Percentiles rank a stretch among this genome's conserved stretches.
phyloP scores from a whole-genome alignment of 139 green algal species.

The Asterochloris erici region DNA sequence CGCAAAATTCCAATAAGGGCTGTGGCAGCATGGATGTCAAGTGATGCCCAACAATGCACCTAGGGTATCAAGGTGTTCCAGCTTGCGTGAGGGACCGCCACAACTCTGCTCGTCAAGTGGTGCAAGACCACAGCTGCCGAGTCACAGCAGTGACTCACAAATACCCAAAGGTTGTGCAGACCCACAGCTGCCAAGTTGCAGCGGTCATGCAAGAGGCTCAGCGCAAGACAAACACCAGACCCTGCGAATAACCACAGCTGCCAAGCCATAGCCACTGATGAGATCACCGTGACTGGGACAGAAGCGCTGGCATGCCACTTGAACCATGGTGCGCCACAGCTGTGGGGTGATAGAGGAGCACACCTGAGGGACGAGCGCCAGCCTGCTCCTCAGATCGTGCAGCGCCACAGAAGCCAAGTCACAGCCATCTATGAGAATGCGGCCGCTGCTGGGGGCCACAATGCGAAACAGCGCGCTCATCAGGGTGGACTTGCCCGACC shows the following conservation, averaged over 20 bases:
- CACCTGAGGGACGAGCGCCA: slow-evolving; percentile 65
- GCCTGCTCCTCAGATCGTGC: slow-evolving; percentile 59
- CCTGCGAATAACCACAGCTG: neutral
- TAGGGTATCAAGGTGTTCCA: too few species aligned
- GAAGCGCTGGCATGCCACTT: neutral
- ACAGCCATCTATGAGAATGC: slow-evolving; percentile 68
- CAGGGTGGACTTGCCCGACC: slow-evolving; percentile 59
- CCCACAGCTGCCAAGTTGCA: too few species aligned
- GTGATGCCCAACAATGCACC: too few species aligned
- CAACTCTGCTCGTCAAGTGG: too few species aligned
- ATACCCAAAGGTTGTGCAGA: too few species aligned
- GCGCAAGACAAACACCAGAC: neutral
- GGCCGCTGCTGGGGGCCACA: slow-evolving; percentile 64
- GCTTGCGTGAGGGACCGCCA: too few species aligned
- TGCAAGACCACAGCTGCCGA: too few species aligned
- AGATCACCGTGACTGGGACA: neutral
- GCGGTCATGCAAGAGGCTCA: too few species aligned
- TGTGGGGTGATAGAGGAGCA: neutral
- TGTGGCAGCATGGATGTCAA: too few species aligned
- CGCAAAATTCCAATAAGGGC: too few species aligned
- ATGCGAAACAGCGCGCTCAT: slow-evolving; percentile 78
- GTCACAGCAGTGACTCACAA: too few species aligned
- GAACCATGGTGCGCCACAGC: neutral
- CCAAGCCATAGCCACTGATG: neutral
- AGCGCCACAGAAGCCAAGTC: slow-evolving; percentile 65